Conservation (phyloP, 306 rosid species). For the Oemleria cerasiformis region DNA sequence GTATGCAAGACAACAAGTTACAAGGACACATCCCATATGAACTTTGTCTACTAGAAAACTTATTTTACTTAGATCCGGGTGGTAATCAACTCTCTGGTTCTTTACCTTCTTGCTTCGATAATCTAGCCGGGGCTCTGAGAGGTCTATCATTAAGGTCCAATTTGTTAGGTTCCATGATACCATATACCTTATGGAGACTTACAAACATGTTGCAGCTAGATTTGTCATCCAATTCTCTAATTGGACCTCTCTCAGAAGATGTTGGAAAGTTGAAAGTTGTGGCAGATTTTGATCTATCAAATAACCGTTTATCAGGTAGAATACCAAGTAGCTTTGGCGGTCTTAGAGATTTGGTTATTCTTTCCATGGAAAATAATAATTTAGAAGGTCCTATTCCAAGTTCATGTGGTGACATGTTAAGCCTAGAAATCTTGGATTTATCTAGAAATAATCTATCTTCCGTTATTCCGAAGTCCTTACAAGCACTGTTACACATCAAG, state of each 20-base stretch:
- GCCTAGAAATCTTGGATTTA: constrained; percentile 14
- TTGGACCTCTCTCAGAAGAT: neutral
- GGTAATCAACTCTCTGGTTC: neutral
- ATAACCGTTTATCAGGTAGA: neutral
- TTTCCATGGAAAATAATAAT: neutral
- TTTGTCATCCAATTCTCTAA: constrained; percentile 11
- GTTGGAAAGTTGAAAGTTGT: neutral
- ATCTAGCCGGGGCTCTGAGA: neutral
- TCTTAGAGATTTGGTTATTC: neutral
- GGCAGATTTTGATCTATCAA: neutral
- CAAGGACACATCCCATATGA: neutral
- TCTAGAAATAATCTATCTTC: neutral
- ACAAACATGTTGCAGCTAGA: neutral
- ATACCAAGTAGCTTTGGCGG: neutral
- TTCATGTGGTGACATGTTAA: constrained; percentile 14
- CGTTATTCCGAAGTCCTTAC: neutral
- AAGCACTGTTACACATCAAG: neutral
- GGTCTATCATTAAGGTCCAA: neutral
- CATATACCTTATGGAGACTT: neutral
- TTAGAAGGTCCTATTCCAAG: constrained; percentile 22
- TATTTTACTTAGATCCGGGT: too few species aligned
- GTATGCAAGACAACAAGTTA: neutral
- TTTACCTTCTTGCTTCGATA: neutral
- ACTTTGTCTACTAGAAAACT: constrained; percentile 1
- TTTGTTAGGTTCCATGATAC: constrained; percentile 3